A percentile compares a stretch with the other conserved stretches of the same genome.
These are phyloP conservation scores for Lactarius sanguifluus DNA, from an alignment of 768 basidiomycete genomes.

Conservation along the genomic window DNA sequence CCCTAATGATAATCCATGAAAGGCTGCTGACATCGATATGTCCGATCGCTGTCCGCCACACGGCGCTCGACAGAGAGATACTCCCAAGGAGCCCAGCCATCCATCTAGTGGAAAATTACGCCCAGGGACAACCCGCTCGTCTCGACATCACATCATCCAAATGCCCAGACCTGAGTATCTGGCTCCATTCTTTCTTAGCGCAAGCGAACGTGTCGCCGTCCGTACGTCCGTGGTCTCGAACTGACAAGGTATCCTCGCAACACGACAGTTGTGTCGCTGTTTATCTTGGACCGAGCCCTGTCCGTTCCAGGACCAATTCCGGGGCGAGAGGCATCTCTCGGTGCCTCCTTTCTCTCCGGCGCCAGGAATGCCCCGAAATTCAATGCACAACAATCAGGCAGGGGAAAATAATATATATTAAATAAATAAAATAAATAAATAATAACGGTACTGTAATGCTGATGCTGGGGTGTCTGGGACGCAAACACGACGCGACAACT, in stretches of 20 bases:
- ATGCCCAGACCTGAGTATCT: background rate
- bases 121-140: background rate
- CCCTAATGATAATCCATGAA: background rate
- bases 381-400: background rate
- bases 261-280: background rate
- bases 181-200: slow-evolving; percentile 19
- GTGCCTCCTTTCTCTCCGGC: slow-evolving; percentile 4
- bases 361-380: slow-evolving; percentile 7
- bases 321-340: slow-evolving; percentile 2
- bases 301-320: background rate
- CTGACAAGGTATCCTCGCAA: slow-evolving; percentile 26
- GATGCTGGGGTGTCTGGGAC: no score
- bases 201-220: background rate
- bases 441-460: background rate
- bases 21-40: slow-evolving; percentile 4
- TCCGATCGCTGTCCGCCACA: slow-evolving; percentile 4
- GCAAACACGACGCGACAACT: background rate
- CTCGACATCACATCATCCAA: background rate
- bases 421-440: slow-evolving; percentile 7
- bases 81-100: background rate
- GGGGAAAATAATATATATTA: background rate
- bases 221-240: background rate
- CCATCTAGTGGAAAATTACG: background rate
- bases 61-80: background rate
- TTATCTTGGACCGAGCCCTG: background rate